phyloP scores from a whole-genome alignment of 805 yeast genomes.

The Candida hispaniensis region DNA sequence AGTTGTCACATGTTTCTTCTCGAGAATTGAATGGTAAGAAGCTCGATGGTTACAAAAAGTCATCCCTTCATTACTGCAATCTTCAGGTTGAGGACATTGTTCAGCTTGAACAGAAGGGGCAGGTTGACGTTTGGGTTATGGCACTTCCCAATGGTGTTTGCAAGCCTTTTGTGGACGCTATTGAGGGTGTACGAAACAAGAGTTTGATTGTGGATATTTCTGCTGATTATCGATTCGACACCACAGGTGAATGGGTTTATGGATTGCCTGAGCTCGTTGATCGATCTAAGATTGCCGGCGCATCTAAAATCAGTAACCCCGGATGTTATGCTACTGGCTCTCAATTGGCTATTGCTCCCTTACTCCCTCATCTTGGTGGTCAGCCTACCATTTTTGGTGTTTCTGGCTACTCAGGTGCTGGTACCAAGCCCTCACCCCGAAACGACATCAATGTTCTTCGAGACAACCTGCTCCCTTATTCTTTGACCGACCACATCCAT shows the following conservation, averaged over 20 bases:
- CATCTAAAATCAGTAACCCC: slow-evolving; percentile 85
- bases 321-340: slow-evolving; percentile 99
- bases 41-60: slow-evolving; percentile 77
- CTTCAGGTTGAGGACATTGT: slow-evolving; percentile 79
- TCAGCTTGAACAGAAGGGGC: slow-evolving; percentile 59
- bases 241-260: slow-evolving; percentile 78
- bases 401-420: slow-evolving; percentile 98
- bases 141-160: slow-evolving; percentile 98
- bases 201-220: slow-evolving; percentile 85
- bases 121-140: slow-evolving; percentile 97
- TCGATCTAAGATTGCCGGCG: slow-evolving; percentile 53
- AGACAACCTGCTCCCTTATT: slow-evolving; percentile 87
- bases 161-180: slow-evolving; percentile 38
- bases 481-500: slow-evolving; percentile 93
- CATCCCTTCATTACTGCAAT: slow-evolving; percentile 70
- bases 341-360: slow-evolving; percentile 83
- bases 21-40: slow-evolving; percentile 86
- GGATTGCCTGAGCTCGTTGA: slow-evolving; percentile 84
- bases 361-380: slow-evolving; percentile 46
- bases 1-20: slow-evolving; percentile 86
- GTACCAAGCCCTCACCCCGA: slow-evolving; percentile 96
- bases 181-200: slow-evolving; percentile 28
- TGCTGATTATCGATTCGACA: slow-evolving; percentile 93
- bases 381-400: slow-evolving; percentile 87
- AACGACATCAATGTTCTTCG: slow-evolving; percentile 67